Evolutionary conservation across 2,329 filamentous ascomycete genomes (phyloP).

Genomic region (Botryotinia calthae): DNA sequence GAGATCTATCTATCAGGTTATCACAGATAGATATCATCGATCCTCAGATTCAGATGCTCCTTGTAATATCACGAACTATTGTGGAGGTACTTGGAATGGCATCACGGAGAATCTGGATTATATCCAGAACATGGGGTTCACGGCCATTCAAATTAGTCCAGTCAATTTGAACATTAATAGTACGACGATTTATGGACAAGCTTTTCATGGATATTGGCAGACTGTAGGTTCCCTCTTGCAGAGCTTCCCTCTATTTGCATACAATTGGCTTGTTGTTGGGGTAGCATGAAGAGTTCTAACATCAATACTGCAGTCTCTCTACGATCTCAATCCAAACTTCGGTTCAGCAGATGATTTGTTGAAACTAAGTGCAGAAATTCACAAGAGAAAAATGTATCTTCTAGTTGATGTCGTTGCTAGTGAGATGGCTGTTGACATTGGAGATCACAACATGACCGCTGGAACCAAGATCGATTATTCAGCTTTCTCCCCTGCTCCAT

Average conservation of each 20-base stretch:
- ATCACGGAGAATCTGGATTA: conserved; percentile 45
- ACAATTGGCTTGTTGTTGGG: background rate
- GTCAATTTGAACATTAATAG: conserved; percentile 42
- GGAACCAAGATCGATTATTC: conserved; percentile 25
- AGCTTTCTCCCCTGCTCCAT: conserved; percentile 23
- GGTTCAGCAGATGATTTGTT: conserved; percentile 59
- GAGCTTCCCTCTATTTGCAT: background rate
- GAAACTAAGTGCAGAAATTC: conserved; percentile 53
- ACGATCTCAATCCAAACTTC: conserved; percentile 55
- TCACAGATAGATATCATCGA: conserved; percentile 43
- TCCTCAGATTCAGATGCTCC: conserved; percentile 38
- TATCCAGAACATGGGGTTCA: conserved; percentile 37
- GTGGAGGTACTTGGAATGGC: conserved; percentile 47
- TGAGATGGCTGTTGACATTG: conserved; percentile 40
- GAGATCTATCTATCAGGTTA: conserved; percentile 18
- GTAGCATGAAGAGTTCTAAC: background rate
- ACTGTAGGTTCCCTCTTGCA: conserved; percentile 5
- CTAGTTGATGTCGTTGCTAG: conserved; percentile 53
- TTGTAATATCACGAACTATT: conserved; percentile 41
- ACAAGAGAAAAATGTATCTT: conserved; percentile 51
- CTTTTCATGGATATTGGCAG: conserved; percentile 21
- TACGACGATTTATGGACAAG: conserved; percentile 27
- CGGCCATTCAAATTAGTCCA: conserved; percentile 45
- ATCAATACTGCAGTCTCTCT: conserved; percentile 43
- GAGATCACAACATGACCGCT: conserved; percentile 17